Base-by-base conservation (phyloP, 2,329 filamentous ascomycete genomes). In the Fusarium udum region DNA sequence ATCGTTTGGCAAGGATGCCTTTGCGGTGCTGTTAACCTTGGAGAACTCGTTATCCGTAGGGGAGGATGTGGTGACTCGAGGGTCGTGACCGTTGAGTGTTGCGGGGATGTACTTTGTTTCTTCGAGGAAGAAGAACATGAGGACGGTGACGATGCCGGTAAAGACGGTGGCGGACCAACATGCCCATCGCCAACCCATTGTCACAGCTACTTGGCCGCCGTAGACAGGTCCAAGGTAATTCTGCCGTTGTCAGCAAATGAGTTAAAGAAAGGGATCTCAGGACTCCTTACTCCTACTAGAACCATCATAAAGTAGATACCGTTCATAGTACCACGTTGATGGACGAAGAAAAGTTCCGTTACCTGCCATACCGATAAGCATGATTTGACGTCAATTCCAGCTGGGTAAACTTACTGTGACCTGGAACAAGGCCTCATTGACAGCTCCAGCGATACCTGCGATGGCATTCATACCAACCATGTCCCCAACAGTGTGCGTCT, bases 401-500 rank as follows among this genome's bases (percentile, higher is more conserved):
- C 12, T 8, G 4, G 4, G 0, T 14, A 0, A 11, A 16, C 65
- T 1, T 40, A 79, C 78, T 24, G 80, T 84, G 28, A 84, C 82
- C 53, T 83, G 80, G 7, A 78, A 78, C 15, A 82, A 79, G 3
- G 80, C 78, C 57, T 84, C 82, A 26, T 83, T 83, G 2, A 80
- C 80, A 2, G 81, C 79, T 14, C 80, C 82, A 7, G 81, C 81
- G 20, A 84, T 58, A 0, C 83, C 83, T 14, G 78, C 76, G 0
- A 81, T 62, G 0, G 75, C 31, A 28, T 79, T 79, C 31, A 65
- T 71, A 6, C 77, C 56, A 36, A 74, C 67, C 46, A 80, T 60
- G 6, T 79, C 76, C 3, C 69, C 49, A 7, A 57, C 36, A 1
- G 74, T 78, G 6, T 61, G 60, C 63, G 76, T 78, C 42, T 67